These are phyloP conservation scores for Brettanomyces nanus DNA, from an alignment of 805 yeast genomes.

Conservation along the genomic window DNA sequence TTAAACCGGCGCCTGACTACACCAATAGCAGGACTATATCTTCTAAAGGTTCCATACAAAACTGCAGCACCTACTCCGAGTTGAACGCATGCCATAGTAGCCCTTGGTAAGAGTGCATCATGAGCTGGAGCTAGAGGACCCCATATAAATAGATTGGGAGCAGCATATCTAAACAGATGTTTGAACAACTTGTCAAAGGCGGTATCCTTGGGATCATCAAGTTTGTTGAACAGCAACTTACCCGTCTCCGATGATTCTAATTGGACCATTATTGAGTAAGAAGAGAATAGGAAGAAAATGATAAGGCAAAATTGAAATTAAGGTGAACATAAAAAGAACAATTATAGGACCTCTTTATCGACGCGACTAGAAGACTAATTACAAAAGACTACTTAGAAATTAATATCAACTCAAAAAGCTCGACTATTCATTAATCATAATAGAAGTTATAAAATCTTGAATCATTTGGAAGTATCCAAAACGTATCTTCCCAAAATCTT, in stretches of 20 bases:
- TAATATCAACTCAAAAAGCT: no score
- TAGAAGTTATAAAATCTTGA: no score
- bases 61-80: conserved; percentile 16
- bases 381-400: no score
- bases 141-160: conserved; percentile 22
- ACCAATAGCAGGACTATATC: conserved; percentile 3
- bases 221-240: conserved; percentile 12
- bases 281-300: no score
- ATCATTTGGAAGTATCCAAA: conserved; percentile 4
- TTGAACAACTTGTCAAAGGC: conserved; percentile 12
- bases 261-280: conserved; percentile 1
- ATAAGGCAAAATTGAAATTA: neutral
- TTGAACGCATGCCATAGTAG: conserved; percentile 20
- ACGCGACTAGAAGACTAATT: no score
- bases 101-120: conserved; percentile 22
- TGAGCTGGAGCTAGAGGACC: conserved; percentile 30
- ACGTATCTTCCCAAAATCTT: conserved; percentile 6
- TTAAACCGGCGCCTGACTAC: conserved; percentile 6
- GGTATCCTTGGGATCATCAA: conserved; percentile 20
- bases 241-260: conserved; percentile 1
- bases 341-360: no score
- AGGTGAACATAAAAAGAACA: neutral
- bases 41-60: conserved; percentile 8
- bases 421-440: no score
- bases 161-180: conserved; percentile 19